Conservation (phyloP, 164 flowering plant genomes). For the Platanus orientalis region DNA sequence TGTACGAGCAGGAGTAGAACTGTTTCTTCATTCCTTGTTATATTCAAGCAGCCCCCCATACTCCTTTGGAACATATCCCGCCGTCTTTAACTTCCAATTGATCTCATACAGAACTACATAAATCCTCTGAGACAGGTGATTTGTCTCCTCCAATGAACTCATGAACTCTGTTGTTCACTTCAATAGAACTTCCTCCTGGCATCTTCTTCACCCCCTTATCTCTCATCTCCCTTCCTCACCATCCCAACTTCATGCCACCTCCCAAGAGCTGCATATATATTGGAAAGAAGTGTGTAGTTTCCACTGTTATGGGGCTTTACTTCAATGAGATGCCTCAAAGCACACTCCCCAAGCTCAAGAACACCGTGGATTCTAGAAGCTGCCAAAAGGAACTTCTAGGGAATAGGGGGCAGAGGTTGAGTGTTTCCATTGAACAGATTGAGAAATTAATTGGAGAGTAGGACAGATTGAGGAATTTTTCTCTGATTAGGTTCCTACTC, state of each 20-base stretch:
- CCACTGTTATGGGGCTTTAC: constrained; percentile 68
- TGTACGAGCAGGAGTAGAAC: background rate
- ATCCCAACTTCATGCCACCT: constrained; percentile 46
- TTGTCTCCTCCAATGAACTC: constrained; percentile 45
- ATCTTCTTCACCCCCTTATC: constrained; percentile 44
- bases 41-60: constrained; percentile 11
- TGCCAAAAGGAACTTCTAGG: constrained; percentile 66
- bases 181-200: constrained; percentile 54
- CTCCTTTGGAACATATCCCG: constrained; percentile 18
- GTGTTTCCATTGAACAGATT: too few relatives aligned
- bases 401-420: too few relatives aligned
- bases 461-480: too few relatives aligned
- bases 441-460: too few relatives aligned
- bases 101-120: constrained; percentile 29
- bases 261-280: constrained; percentile 50
- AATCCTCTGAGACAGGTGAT: constrained; percentile 32
- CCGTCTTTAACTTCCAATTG: constrained; percentile 26
- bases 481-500: too few relatives aligned
- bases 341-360: constrained; percentile 45
- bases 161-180: constrained; percentile 38
- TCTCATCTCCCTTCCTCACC: constrained; percentile 55
- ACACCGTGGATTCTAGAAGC: constrained; percentile 48
- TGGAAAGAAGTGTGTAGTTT: constrained; percentile 54
- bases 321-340: constrained; percentile 40
- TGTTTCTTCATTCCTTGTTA: constrained; percentile 9